Base-by-base conservation (phyloP, 1,139 yeast species). In the Blastobotrys elegans region DNA sequence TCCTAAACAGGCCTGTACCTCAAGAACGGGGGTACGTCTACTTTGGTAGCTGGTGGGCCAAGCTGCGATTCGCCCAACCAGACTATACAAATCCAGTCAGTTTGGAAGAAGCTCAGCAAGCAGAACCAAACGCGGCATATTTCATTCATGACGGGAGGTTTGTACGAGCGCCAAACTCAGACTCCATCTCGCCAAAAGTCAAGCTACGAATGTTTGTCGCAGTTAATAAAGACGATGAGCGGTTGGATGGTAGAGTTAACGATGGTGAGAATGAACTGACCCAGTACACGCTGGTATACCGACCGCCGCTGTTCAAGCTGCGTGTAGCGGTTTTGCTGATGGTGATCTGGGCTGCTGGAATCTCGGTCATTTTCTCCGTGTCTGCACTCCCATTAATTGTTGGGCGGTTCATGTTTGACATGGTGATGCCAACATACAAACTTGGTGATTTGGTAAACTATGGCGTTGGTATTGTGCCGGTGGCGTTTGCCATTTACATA, bases 121-220 rank as follows among this genome's bases (percentile, higher is more conserved):
- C 33, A 2, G 57, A 51, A 3, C 34, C 51, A 24, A 50, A 49
- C 20, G 46, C 47, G 32, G 57, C 59, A 1, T 49, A 54, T 31
- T 61, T 58, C 43, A 57, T 62, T 2, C 88, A 88, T 1, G 82
- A 87, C 65, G 98, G 99, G 2, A 71, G 72, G 42, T 84, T 78
- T 59, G 80, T 89, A 33, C 77, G 98, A 47, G 98, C 90, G 0
- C 98, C 98, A 1, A 84, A 79, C 50, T 77, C 78, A 53, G 97
- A 89, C 60, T 80, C 82, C 8, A 79, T 84, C 22, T 79, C 94
- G 0, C 48, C 61, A 30, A 50, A 49, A 20, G 72, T 89, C 53
- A 79, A 74, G 55, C 76, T 83, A 32, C 80, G 77, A 56, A 74
- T 89, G 52, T 92, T 94, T 66, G 82, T 86, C 3, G 79, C 87